phyloP scores from a whole-genome alignment of 768 basidiomycete species.

The Boletus bicolor region DNA sequence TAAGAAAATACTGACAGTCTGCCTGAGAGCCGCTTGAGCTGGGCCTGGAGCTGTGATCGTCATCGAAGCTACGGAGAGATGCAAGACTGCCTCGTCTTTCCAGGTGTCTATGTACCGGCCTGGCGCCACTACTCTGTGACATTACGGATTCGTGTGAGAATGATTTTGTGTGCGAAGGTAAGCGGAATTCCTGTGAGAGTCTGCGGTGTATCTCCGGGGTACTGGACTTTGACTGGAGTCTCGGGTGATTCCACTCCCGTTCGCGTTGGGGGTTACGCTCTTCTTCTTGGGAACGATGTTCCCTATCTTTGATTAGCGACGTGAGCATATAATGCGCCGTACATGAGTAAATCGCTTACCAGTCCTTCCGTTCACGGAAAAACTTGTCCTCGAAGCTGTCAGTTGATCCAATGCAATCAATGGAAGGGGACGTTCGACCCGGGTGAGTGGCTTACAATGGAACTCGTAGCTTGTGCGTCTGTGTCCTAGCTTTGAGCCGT shows the following conservation, averaged over 20 bases:
- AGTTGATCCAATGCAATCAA: constrained; percentile 1
- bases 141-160: constrained; percentile 15
- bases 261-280: constrained; percentile 42
- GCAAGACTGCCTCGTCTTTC: constrained; percentile 36
- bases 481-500: constrained; percentile 1
- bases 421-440: not conserved
- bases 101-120: constrained; percentile 6
- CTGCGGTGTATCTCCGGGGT: constrained; percentile 26
- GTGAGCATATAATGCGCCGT: constrained; percentile 1
- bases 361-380: constrained; percentile 15
- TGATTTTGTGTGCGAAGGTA: constrained; percentile 23
- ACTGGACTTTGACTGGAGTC: constrained; percentile 22
- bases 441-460: constrained; percentile 14
- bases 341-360: constrained; percentile 23
- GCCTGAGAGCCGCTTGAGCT: constrained; percentile 48
- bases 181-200: constrained; percentile 28
- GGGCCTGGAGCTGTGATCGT: constrained; percentile 38
- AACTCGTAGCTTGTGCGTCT: constrained; percentile 14
- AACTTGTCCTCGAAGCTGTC: constrained; percentile 30
- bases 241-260: constrained; percentile 45
- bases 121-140: constrained; percentile 8
- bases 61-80: constrained; percentile 43
- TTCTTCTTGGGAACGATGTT: constrained; percentile 29
- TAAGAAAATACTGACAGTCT: constrained; percentile 42
- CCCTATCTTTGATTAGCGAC: constrained; percentile 21